phyloP scores from a whole-genome alignment of 805 yeast species.

The Hanseniaspora nectarophila region DNA sequence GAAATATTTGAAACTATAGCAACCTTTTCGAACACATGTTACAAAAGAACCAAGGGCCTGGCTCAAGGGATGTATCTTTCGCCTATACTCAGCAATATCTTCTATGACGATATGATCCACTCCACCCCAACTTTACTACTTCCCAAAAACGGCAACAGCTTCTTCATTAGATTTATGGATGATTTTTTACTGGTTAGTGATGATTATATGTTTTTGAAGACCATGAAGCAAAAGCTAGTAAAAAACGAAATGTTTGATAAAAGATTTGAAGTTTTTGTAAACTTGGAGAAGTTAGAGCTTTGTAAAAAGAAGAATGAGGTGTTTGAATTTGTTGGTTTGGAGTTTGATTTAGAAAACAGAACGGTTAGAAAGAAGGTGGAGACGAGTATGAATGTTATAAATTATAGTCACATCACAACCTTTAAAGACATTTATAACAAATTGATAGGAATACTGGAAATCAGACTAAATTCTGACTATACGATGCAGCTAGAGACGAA shows the following conservation, averaged over 20 bases:
- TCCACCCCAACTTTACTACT: conserved; percentile 18
- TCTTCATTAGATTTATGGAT: conserved; percentile 61
- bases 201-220: conserved; percentile 24
- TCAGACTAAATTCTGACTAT: conserved; percentile 28
- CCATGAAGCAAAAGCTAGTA: conserved; percentile 19
- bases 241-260: conserved; percentile 29
- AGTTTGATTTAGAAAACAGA: conserved; percentile 28
- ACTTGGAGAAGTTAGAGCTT: conserved; percentile 30
- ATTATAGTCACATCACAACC: conserved; percentile 15
- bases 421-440: conserved; percentile 21
- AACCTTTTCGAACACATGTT: conserved; percentile 29
- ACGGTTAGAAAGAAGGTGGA: conserved; percentile 29
- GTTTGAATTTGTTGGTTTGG: conserved; percentile 35
- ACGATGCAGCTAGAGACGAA: conserved; percentile 21
- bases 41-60: conserved; percentile 51
- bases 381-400: conserved; percentile 19
- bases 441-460: conserved; percentile 23
- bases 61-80: conserved; percentile 81
- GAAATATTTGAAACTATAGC: conserved; percentile 46
- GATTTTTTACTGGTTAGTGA: conserved; percentile 68
- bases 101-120: conserved; percentile 51
- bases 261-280: conserved; percentile 34
- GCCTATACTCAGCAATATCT: conserved; percentile 57
- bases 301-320: conserved; percentile 16
- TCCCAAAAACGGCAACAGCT: conserved; percentile 17